A percentile compares a stretch with the other conserved stretches of the same genome.
Conservation (phyloP, 495 filamentous ascomycete genomes). For the Penicillium atrosanguineum region DNA sequence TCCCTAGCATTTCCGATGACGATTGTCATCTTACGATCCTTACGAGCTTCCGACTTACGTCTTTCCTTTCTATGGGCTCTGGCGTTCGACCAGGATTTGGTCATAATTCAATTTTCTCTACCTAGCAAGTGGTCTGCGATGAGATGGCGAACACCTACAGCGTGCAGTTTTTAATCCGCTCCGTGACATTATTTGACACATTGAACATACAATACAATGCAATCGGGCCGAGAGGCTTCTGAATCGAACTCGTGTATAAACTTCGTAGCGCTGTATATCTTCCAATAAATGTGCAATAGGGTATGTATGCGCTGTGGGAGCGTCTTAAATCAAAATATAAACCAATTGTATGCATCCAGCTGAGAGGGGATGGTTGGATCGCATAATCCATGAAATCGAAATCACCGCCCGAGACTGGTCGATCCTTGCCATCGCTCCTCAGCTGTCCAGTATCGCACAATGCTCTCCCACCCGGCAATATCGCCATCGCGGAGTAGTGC, state of each 20-base stretch:
- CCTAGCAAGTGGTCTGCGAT: neutral
- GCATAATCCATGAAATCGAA: neutral
- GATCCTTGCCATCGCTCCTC: slow-evolving; percentile 45
- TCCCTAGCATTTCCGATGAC: slow-evolving; percentile 10
- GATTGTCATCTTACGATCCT: slow-evolving; percentile 26
- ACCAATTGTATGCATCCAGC: neutral
- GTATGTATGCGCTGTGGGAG: slow-evolving; percentile 17
- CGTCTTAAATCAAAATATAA: neutral
- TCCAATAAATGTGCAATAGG: slow-evolving; percentile 13
- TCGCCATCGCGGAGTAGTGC: slow-evolving; percentile 74
- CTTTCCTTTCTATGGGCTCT: slow-evolving; percentile 18
- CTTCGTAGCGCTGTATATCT: slow-evolving; percentile 3
- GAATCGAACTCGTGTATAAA: neutral
- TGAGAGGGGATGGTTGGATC: neutral
- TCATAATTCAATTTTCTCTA: neutral
- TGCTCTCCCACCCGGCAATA: slow-evolving; percentile 66
- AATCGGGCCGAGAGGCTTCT: too few relatives aligned
- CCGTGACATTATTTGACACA: neutral
- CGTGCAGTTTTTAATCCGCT: neutral
- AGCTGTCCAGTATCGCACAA: slow-evolving; percentile 78
- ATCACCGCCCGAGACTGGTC: slow-evolving; percentile 12
- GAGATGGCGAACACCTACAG: slow-evolving; percentile 5
- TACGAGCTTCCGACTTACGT: slow-evolving; percentile 19
- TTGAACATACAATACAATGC: neutral
- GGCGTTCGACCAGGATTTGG: slow-evolving; percentile 8